phyloP scores from a whole-genome alignment of 257 asterid genomes.

The Solanum corneliomulleri region DNA sequence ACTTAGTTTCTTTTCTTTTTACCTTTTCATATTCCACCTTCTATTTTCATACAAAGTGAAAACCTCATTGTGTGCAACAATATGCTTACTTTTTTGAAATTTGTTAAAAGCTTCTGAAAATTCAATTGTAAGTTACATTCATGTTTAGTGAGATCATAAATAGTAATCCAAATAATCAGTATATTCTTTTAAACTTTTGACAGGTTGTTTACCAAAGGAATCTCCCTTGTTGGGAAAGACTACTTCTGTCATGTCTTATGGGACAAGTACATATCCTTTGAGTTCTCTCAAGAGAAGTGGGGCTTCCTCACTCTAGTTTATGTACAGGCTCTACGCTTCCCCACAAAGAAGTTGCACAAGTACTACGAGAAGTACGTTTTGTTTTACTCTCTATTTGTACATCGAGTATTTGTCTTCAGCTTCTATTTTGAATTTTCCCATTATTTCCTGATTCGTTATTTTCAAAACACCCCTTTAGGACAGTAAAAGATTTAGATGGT shows the following conservation, averaged over 20 bases:
- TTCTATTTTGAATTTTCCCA: neutral
- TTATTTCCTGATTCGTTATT: neutral
- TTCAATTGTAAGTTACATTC: neutral
- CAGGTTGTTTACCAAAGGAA: slow-evolving; percentile 75
- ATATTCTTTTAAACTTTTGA: neutral
- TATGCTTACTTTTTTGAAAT: neutral
- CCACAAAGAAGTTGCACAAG: slow-evolving; percentile 58
- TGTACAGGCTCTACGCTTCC: slow-evolving; percentile 63
- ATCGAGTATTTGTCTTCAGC: neutral
- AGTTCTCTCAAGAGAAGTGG: slow-evolving; percentile 64
- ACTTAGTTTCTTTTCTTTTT: neutral
- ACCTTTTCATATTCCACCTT: neutral
- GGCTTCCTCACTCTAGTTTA: slow-evolving; percentile 63
- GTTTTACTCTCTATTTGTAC: neutral
- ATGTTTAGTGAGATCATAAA: neutral
- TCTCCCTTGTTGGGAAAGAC: slow-evolving; percentile 69
- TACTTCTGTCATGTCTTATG: slow-evolving; percentile 69
- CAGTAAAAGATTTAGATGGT: neutral
- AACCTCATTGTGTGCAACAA: neutral
- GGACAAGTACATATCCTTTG: slow-evolving; percentile 81
- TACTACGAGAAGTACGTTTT: slow-evolving; percentile 68
- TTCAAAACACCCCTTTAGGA: neutral
- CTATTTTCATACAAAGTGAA: neutral
- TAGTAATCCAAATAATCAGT: neutral
- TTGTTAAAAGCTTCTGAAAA: neutral